These are phyloP conservation scores for Talaromyces sp. DNA, from an alignment of 2,329 filamentous ascomycete species.

Conservation along the genomic window DNA sequence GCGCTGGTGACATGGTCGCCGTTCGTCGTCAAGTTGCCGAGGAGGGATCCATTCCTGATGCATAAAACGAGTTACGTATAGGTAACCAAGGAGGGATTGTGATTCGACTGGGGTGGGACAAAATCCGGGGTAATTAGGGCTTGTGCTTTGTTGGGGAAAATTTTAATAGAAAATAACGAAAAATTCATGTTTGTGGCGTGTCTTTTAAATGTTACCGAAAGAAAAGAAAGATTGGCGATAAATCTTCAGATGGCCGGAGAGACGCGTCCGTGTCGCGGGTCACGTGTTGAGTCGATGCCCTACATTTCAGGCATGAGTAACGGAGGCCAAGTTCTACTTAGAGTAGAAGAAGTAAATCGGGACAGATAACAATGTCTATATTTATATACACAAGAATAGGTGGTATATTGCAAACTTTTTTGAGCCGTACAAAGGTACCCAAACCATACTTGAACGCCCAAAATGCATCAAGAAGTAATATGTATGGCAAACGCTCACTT, in stretches of 20 bases:
- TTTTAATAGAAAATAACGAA: not conserved
- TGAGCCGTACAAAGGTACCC: not conserved
- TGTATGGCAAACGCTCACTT: conserved; percentile 26
- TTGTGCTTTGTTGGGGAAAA: not conserved
- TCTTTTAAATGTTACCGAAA: not conserved
- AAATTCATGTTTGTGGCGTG: not conserved
- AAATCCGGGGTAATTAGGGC: not conserved
- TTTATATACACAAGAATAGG: not conserved
- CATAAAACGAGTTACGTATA: not conserved
- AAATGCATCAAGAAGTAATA: conserved; percentile 5
- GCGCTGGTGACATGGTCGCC: not conserved
- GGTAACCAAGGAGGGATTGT: not conserved
- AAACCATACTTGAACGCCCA: conserved; percentile 11
- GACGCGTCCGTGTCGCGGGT: conserved; percentile 17
- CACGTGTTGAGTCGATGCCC: conserved; percentile 13
- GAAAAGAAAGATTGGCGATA: not conserved
- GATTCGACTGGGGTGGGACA: no score
- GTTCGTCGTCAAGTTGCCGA: not conserved
- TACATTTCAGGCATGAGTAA: not conserved
- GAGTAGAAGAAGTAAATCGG: not conserved
- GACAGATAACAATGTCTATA: not conserved
- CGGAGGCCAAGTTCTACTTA: not conserved
- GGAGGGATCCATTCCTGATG: not conserved
- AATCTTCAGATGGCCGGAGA: not conserved
- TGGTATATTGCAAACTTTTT: conserved; percentile 16